phyloP scores from a whole-genome alignment of 306 rosid genomes.

The Vicia villosa region DNA sequence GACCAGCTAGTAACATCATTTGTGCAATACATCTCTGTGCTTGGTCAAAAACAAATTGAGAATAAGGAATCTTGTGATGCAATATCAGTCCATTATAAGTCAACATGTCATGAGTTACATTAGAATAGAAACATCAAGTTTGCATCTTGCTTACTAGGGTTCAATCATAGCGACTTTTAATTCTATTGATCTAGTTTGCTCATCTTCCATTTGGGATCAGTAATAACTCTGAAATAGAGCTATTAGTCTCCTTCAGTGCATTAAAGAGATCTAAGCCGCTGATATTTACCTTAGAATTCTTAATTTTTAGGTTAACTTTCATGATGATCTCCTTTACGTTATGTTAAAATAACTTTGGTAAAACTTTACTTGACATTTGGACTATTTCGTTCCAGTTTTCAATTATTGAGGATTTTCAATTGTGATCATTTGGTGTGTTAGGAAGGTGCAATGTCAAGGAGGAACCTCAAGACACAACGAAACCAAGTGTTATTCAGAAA shows the following conservation, averaged over 20 bases:
- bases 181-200: slow-evolving; percentile 1
- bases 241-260: slow-evolving; percentile 2
- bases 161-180: slow-evolving; percentile 2
- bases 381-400: slow-evolving; percentile 4
- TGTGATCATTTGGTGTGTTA: not conserved
- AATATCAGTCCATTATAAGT: slow-evolving; percentile 13
- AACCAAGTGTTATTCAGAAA: not conserved
- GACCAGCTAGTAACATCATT: slow-evolving; percentile 87
- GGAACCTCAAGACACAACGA: not conserved
- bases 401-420: slow-evolving; percentile 1
- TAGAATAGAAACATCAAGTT: slow-evolving; percentile 13
- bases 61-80: not conserved
- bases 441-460: not conserved
- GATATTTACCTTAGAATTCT: slow-evolving; percentile 8
- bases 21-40: slow-evolving; percentile 85
- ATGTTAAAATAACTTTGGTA: too few species aligned
- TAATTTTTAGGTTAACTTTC: slow-evolving; percentile 12
- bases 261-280: not conserved
- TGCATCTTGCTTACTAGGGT: slow-evolving; percentile 10
- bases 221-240: not conserved
- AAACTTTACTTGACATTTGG: not conserved
- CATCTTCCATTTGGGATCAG: not conserved
- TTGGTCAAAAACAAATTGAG: slow-evolving; percentile 31
- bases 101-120: slow-evolving; percentile 4
- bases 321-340: not conserved